Percentiles rank a stretch among this genome's conserved stretches.
Evolutionary conservation across 495 filamentous ascomycete genomes (phyloP).

Genomic region (Penicillium herquei): DNA sequence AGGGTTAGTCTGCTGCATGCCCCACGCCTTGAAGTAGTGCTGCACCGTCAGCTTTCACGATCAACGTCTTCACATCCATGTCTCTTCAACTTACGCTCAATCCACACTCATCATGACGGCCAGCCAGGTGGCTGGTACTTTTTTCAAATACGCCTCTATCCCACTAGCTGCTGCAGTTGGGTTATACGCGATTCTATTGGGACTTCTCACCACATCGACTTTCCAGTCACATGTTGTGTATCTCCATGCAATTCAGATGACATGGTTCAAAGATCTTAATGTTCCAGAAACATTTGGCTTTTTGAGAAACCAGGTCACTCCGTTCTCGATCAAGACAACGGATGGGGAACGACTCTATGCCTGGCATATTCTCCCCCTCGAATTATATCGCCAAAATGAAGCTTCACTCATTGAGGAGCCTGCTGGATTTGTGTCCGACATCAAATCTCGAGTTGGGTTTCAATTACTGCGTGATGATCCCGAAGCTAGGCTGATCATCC

Average conservation of each 20-base stretch:
- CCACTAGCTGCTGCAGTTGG: constrained; percentile 23
- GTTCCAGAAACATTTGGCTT: constrained; percentile 50
- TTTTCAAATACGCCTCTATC: constrained; percentile 36
- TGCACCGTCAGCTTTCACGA: constrained; percentile 1
- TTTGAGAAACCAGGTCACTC: constrained; percentile 61
- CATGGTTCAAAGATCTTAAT: constrained; percentile 50
- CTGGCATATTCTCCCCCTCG: constrained; percentile 72
- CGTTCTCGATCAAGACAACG: constrained; percentile 59
- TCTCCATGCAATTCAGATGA: constrained; percentile 45
- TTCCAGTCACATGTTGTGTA: constrained; percentile 51
- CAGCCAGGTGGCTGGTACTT: background rate
- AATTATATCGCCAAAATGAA: constrained; percentile 59
- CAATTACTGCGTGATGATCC: constrained; percentile 62
- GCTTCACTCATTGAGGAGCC: constrained; percentile 47
- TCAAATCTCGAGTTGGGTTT: constrained; percentile 56
- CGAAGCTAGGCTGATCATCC: constrained; percentile 57
- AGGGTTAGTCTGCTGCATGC: constrained; percentile 1
- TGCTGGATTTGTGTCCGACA: constrained; percentile 48
- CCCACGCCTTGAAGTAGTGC: background rate
- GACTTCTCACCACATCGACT: constrained; percentile 41
- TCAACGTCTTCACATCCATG: background rate
- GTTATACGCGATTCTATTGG: constrained; percentile 38
- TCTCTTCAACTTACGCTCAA: background rate
- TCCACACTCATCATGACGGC: background rate
- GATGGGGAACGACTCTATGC: constrained; percentile 61